Evolutionary conservation across 352 stramenopile species (phyloP).

Genomic region (Pythium volutum): DNA sequence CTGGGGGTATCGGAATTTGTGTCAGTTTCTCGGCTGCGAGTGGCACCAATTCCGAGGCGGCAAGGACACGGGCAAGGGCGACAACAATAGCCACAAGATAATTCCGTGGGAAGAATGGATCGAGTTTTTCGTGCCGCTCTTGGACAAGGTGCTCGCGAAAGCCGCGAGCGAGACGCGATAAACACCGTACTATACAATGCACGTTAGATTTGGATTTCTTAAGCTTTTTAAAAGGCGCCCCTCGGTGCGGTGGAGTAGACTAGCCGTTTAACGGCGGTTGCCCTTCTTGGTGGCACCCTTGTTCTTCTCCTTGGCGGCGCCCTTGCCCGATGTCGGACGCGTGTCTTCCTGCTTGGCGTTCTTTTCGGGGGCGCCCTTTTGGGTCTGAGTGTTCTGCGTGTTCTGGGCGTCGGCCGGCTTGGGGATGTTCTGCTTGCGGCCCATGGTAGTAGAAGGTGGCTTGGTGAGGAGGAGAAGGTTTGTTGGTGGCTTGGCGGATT

Average conservation of each 20-base stretch:
- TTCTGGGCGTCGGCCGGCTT: neutral
- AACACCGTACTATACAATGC: neutral
- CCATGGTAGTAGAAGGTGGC: too few species aligned
- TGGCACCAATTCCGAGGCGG: constrained; percentile 50
- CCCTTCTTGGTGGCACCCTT: constrained; percentile 24
- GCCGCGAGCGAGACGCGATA: neutral
- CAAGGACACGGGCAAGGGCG: constrained; percentile 26
- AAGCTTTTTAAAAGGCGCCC: neutral
- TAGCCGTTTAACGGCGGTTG: constrained; percentile 16
- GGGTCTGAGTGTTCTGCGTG: constrained; percentile 8
- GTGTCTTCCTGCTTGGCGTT: constrained; percentile 18
- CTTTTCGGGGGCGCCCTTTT: constrained; percentile 22
- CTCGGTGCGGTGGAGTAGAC: neutral
- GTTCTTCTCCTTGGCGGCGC: constrained; percentile 22
- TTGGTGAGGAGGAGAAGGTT: neutral
- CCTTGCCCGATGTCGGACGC: constrained; percentile 19
- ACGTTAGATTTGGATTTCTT: neutral
- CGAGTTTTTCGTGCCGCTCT: constrained; percentile 46
- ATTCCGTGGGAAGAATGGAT: constrained; percentile 54
- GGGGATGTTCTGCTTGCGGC: constrained; percentile 5
- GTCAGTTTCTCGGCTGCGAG: constrained; percentile 64
- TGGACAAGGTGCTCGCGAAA: constrained; percentile 17
- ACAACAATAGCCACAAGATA: constrained; percentile 53
- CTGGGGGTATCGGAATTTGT: constrained; percentile 79
- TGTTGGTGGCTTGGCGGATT: neutral